Evolutionary conservation across 345 rosid species (phyloP).

Genomic region (Eucalyptus marginata): DNA sequence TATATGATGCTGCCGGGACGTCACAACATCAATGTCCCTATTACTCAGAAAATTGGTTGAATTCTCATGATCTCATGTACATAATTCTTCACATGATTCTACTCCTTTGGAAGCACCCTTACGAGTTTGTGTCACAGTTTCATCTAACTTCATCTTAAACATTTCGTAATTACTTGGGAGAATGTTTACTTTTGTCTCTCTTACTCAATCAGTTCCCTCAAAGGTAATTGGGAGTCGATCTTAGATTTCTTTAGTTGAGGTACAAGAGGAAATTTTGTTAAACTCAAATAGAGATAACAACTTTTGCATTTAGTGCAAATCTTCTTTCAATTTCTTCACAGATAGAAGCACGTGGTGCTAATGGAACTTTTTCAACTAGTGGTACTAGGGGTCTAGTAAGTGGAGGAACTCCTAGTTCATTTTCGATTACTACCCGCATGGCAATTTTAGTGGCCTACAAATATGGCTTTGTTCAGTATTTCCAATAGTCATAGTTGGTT

Average conservation of each 20-base stretch:
- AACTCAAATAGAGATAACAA: not conserved
- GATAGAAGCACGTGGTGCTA: not conserved
- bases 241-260: not conserved
- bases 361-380: not conserved
- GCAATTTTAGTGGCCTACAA: too few relatives aligned
- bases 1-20: too few relatives aligned
- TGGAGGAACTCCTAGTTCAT: not conserved
- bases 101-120: not conserved
- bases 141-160: not conserved
- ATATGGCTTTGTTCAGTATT: not conserved
- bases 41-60: not conserved
- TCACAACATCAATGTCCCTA: not conserved
- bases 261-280: not conserved
- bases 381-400: not conserved
- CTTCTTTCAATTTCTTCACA: not conserved
- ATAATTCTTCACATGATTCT: not conserved
- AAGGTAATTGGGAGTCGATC: not conserved
- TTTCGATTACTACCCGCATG: not conserved
- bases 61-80: not conserved
- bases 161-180: not conserved
- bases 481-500: not conserved
- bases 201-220: not conserved
- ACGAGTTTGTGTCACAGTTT: not conserved
- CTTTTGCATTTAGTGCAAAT: not conserved
- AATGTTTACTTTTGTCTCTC: not conserved